Conservation (phyloP, 345 rosid genomes). For the Euclidium syriacum region DNA sequence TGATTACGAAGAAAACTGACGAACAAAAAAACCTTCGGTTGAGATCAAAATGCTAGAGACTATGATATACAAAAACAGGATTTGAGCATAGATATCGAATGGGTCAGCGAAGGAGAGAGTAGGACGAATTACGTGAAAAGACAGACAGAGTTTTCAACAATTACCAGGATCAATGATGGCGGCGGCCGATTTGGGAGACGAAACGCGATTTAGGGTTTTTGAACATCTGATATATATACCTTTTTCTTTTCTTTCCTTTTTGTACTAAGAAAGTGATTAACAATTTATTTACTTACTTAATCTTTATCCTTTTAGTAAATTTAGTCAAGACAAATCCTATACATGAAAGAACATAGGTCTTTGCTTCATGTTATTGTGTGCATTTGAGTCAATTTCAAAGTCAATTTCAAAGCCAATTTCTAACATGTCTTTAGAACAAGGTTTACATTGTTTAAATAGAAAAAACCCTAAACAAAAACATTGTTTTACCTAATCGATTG, state of each 20-base stretch:
- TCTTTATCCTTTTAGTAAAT: background rate
- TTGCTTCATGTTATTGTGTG: too few relatives aligned
- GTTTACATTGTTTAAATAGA: too few relatives aligned
- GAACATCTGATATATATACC: conserved; percentile 25
- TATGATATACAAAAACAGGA: background rate
- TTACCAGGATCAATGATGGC: conserved; percentile 29
- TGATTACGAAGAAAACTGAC: background rate
- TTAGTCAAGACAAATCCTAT: background rate
- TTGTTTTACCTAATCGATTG: too few relatives aligned
- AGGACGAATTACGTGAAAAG: background rate
- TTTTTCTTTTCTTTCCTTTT: background rate
- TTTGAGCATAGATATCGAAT: background rate
- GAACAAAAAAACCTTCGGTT: background rate
- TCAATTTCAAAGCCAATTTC: too few relatives aligned
- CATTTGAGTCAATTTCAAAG: too few relatives aligned
- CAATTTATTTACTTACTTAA: background rate
- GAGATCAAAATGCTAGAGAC: conserved; percentile 25
- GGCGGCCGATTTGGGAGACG: conserved; percentile 26
- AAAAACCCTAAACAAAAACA: too few relatives aligned
- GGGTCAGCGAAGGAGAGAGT: conserved; percentile 1
- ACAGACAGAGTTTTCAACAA: background rate
- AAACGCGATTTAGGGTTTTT: conserved; percentile 30
- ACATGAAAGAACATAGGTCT: too few relatives aligned
- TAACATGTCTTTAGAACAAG: too few relatives aligned
- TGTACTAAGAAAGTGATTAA: conserved; percentile 1